Base-by-base conservation (phyloP, 75 land plant genomes). In the Pseudotsuga menziesii region DNA sequence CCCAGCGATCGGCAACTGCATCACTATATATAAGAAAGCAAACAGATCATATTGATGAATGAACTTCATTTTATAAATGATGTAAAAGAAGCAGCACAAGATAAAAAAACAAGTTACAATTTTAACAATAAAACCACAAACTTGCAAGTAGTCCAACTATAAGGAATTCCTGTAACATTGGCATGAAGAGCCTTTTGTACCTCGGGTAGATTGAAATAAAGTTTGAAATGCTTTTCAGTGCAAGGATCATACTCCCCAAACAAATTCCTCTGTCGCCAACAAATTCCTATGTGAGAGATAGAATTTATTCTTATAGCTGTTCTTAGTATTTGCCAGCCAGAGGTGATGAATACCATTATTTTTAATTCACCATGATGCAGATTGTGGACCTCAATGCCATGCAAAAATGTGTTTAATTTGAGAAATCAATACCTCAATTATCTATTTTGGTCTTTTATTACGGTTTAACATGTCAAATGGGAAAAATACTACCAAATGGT, bases 121-220 rank as follows among this genome's bases (percentile, higher is more conserved):
- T 57, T 35, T 25, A 52, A 26, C 22, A 9, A 58, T 20, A 36
- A 5, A 63, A 16, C 26, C 26, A 26, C 39, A 52, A 82, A 94
- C 98, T 95, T 95, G 90, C 95, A 95, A 77, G 89, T 87, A 36
- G 83, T 64, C 98, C 98, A 95, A 25, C 78, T 83, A 74, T 95
- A 95, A 17, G 85, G 67, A 66, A 87, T 79, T 17, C 86, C 83
- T 52, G 98, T 96, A 39, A 82, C 78, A 79, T 96, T 96, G 70
- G 98, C 98, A 88, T 96, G 98, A 19, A 96, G 78, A 57, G 98
- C 98, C 71, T 85, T 88, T 82, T 96, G 97, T 26, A 96, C 98
- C 58, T 93, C 97, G 16, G 94, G 94, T 12, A 60, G 87, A 76
- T 96, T 96, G 85, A 88, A 92, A 81, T 96, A 96, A 44, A 76